Conservation (phyloP, 139 green algal genomes). For the Nannochloris sp. region DNA sequence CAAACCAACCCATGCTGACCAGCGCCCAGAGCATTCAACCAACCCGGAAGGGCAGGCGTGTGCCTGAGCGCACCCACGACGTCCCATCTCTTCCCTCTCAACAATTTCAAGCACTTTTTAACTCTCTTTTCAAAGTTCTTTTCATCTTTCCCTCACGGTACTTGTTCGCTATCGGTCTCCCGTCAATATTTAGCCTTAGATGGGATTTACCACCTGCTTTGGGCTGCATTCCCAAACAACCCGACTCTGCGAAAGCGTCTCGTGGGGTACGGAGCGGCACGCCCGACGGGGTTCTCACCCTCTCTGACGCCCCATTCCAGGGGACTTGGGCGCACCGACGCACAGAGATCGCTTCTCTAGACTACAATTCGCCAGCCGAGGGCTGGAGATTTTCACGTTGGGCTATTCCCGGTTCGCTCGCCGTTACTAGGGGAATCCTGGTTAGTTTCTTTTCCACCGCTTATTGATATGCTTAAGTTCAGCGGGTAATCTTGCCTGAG, state of each 20-base stretch:
- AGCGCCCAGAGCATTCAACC: slow-evolving; percentile 60
- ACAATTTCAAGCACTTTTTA: slow-evolving; percentile 94
- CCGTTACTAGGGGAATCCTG: slow-evolving; percentile 87
- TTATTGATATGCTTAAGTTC: slow-evolving; percentile 96
- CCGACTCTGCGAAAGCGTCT: slow-evolving; percentile 75
- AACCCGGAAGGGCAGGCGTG: slow-evolving; percentile 52
- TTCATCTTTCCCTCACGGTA: slow-evolving; percentile 96
- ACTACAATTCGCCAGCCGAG: slow-evolving; percentile 76
- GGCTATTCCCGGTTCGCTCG: slow-evolving; percentile 80
- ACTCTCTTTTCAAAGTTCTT: slow-evolving; percentile 97
- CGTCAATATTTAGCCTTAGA: slow-evolving; percentile 90
- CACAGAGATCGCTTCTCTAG: slow-evolving; percentile 72
- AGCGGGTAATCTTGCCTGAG: slow-evolving; percentile 84
- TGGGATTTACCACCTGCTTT: slow-evolving; percentile 88
- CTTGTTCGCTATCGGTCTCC: slow-evolving; percentile 94
- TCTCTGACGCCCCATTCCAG: slow-evolving; percentile 75
- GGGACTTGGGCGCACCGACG: slow-evolving; percentile 49
- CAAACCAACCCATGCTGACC: slow-evolving; percentile 72
- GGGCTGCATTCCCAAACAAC: slow-evolving; percentile 90
- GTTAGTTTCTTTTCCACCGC: slow-evolving; percentile 95
- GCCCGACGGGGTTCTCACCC: slow-evolving; percentile 80
- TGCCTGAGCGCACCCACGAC: slow-evolving; percentile 60
- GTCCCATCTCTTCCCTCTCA: slow-evolving; percentile 81
- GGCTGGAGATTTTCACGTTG: slow-evolving; percentile 73
- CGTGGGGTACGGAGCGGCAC: slow-evolving; percentile 49